These are phyloP conservation scores for Aspergillus asperescens DNA, from an alignment of 495 filamentous ascomycete genomes.

Conservation along the genomic window DNA sequence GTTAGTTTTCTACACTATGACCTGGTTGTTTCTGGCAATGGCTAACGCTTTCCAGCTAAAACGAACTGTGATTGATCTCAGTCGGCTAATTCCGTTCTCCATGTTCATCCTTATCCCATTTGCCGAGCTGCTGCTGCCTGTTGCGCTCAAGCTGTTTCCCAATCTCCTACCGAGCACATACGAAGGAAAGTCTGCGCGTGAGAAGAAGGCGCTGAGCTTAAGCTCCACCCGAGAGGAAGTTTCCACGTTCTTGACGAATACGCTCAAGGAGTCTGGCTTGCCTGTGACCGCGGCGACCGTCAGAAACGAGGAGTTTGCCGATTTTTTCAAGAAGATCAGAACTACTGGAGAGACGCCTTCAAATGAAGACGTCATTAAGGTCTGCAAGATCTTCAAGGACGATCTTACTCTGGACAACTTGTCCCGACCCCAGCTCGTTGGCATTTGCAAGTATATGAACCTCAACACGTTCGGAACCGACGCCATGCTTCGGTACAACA, in stretches of 20 bases:
- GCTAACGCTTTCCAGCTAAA: slow-evolving; percentile 51
- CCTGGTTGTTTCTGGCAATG: background rate
- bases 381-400: slow-evolving; percentile 99
- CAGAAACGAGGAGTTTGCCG: slow-evolving; percentile 90
- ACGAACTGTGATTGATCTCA: slow-evolving; percentile 89
- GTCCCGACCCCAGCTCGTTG: slow-evolving; percentile 91
- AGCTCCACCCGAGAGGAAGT: slow-evolving; percentile 90
- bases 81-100: slow-evolving; percentile 89
- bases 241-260: slow-evolving; percentile 82
- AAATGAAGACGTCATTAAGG: slow-evolving; percentile 89
- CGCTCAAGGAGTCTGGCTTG: slow-evolving; percentile 85
- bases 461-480: slow-evolving; percentile 95
- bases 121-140: slow-evolving; percentile 87
- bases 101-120: slow-evolving; percentile 97
- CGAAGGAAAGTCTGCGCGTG: slow-evolving; percentile 83
- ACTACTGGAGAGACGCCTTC: slow-evolving; percentile 86
- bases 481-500: slow-evolving; percentile 93
- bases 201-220: slow-evolving; percentile 76
- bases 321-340: slow-evolving; percentile 96
- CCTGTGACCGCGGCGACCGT: slow-evolving; percentile 80
- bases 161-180: slow-evolving; percentile 97
- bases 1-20: slow-evolving; percentile 30
- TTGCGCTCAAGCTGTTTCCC: slow-evolving; percentile 91
- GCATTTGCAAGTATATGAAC: slow-evolving; percentile 98
- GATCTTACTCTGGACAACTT: slow-evolving; percentile 96